These are phyloP conservation scores for Botrytis elliptica DNA, from an alignment of 2,329 filamentous ascomycete genomes.

Conservation along the genomic window DNA sequence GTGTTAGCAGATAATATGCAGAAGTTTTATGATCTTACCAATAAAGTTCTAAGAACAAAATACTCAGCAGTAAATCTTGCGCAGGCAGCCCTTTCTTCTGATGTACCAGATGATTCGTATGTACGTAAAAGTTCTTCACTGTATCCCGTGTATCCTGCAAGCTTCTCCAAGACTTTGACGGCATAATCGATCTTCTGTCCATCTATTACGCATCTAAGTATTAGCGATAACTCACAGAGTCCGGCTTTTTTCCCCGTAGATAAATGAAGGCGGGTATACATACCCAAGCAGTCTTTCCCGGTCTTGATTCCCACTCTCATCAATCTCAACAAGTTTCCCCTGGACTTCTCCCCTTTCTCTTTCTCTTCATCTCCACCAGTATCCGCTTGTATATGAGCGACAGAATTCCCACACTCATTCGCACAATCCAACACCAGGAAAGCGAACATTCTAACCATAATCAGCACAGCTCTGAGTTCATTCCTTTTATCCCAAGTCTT, in stretches of 20 bases:
- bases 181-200: constrained; percentile 54
- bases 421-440: constrained; percentile 66
- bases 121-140: constrained; percentile 43
- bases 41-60: constrained; percentile 42
- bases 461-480: constrained; percentile 27
- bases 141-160: constrained; percentile 60
- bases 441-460: constrained; percentile 53
- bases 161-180: constrained; percentile 60
- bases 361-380: not conserved
- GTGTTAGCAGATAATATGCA: not conserved
- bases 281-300: constrained; percentile 61
- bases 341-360: constrained; percentile 33
- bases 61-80: constrained; percentile 37
- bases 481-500: not conserved
- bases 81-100: constrained; percentile 36
- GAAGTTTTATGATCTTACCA: constrained; percentile 49
- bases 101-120: constrained; percentile 31
- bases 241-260: rapidly evolving
- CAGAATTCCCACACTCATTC: constrained; percentile 35
- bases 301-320: constrained; percentile 68
- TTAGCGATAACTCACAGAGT: not conserved
- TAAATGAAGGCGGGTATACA: constrained; percentile 25
- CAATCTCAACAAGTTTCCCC: constrained; percentile 52
- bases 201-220: constrained; percentile 22
- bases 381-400: not conserved